These are phyloP conservation scores for Wickerhamiella azyma DNA, from an alignment of 805 yeast species.

Conservation along the genomic window DNA sequence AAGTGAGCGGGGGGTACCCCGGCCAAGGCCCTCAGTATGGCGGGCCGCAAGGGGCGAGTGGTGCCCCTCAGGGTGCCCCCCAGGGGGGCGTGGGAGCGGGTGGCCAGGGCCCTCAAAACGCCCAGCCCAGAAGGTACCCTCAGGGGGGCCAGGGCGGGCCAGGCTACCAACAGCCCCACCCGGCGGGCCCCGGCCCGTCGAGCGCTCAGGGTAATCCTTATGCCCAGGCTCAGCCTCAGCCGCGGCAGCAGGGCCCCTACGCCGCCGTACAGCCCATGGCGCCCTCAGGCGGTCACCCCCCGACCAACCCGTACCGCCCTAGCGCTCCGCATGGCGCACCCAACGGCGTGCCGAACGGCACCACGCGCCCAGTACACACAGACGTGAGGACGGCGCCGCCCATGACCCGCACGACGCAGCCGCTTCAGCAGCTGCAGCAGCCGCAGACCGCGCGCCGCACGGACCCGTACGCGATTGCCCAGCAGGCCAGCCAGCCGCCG, in stretches of 20 bases:
- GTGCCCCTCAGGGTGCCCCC: background rate
- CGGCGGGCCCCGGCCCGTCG: too few species aligned
- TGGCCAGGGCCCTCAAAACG: too few species aligned
- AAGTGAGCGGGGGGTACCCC: background rate
- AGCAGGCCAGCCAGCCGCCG: background rate
- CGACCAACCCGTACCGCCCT: background rate
- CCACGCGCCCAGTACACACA: background rate
- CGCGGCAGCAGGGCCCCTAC: background rate
- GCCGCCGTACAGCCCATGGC: too few species aligned
- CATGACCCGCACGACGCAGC: background rate
- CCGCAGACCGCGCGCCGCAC: background rate
- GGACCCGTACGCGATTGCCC: slow-evolving; percentile 3
- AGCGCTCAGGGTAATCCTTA: background rate
- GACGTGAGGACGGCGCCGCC: slow-evolving; percentile 6
- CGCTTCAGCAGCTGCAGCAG: background rate
- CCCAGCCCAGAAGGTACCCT: background rate
- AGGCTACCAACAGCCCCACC: background rate
- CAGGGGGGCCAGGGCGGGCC: background rate
- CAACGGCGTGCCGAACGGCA: too few species aligned
- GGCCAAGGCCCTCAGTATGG: background rate
- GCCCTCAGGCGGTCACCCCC: background rate
- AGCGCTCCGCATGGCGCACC: background rate
- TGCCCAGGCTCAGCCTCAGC: background rate
- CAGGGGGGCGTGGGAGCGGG: too few species aligned
- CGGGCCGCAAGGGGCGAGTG: background rate